Conservation (phyloP, 805 yeast species). For the Lipomyces anomalus region DNA sequence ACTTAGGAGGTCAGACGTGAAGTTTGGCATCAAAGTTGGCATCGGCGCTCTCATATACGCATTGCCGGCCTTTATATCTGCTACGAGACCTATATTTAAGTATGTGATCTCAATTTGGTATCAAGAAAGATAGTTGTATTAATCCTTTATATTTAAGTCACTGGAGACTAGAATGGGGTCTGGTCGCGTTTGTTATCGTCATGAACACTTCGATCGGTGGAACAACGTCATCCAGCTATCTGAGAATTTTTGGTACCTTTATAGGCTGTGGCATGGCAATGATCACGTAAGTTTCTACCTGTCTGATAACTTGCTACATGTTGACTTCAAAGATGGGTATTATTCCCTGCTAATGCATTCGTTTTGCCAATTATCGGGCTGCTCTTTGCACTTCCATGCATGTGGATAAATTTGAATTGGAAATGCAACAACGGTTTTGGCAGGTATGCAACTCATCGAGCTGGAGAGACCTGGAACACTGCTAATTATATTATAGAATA, state of each 20-base stretch:
- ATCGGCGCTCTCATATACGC: constrained; percentile 66
- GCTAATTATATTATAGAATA: constrained; percentile 36
- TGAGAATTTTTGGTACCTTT: constrained; percentile 60
- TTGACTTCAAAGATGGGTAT: too few relatives aligned
- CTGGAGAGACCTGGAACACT: constrained; percentile 53
- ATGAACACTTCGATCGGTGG: constrained; percentile 85
- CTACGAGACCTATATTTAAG: constrained; percentile 50
- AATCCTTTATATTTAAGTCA: constrained; percentile 47
- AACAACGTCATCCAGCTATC: constrained; percentile 58
- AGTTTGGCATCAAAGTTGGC: constrained; percentile 75
- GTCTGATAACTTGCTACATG: too few relatives aligned
- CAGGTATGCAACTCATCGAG: constrained; percentile 17
- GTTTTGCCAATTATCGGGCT: too few relatives aligned
- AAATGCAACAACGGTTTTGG: constrained; percentile 42
- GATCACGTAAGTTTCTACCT: constrained; percentile 29
- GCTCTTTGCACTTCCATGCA: constrained; percentile 41
- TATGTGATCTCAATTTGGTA: too few relatives aligned
- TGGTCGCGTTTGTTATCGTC: constrained; percentile 74
- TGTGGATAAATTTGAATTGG: constrained; percentile 63
- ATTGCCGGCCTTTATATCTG: constrained; percentile 58
- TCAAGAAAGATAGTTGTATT: too few relatives aligned
- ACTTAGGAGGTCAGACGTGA: constrained; percentile 61
- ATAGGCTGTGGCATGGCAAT: constrained; percentile 64
- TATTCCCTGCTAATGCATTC: too few relatives aligned
- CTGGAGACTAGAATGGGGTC: constrained; percentile 81